Evolutionary conservation across 129 eudicot genomes (phyloP), one percentile per base, ranked within the genome.

Genomic region (Calendula officinalis): DNA sequence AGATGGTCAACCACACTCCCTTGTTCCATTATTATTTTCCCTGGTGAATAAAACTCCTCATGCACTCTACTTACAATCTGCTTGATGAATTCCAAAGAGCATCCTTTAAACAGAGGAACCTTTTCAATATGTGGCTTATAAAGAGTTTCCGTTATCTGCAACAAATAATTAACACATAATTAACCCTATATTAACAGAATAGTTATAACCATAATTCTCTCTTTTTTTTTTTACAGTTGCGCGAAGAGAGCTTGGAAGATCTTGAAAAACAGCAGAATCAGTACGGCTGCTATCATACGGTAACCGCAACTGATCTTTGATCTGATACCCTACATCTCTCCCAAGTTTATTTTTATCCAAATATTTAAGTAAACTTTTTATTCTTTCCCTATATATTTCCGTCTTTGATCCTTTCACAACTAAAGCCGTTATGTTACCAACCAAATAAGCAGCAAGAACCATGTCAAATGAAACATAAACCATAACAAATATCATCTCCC

Each of bases 381-480:
- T 90, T 78, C 66, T 86, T 49, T 90, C 97, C 70, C 97, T 86
- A 30, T 86, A 86, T 73, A 89, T 70, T 68, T 76, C 97, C 68
- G 97, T 90, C 70, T 86, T 22, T 22, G 30, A 22, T 22, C 30
- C 30, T 22, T 22, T 22, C 30, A 22, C 30, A 22, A 22, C 30
- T 65, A 90, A 68, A n/a, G 97, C 97, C 48, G 97, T 86, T 83
- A 90, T 90, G 76, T 90, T 90, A 86, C 97, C 97, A 36, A 90
- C 84, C 87, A 90, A 84, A 69, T 90, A 90, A 50, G 97, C 97
- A 63, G 92, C 89, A 40, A 90, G 77, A 76, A 90, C 66, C 97
- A 90, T 90, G 57, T 90, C 97, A 44, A 90, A 90, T 3, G 97
- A 90, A 67, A 86, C 95, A 56, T 86, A 90, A 52, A 84, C 44